Base-by-base conservation (phyloP, 139 green algal genomes). In the Choricystis sp. region DNA sequence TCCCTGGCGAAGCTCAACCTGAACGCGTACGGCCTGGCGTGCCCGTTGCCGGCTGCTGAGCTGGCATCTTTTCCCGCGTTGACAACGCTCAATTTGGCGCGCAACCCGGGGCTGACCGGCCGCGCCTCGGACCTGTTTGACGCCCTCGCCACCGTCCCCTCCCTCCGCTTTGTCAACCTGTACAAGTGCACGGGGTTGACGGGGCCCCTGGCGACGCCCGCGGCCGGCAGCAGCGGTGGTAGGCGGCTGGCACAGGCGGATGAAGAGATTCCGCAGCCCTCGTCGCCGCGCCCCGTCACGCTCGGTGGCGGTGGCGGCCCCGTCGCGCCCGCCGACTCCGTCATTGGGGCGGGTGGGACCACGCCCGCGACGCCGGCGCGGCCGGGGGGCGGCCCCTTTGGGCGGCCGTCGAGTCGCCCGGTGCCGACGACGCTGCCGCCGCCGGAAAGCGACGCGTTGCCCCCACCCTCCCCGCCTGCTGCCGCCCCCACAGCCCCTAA, bases 61-160 rank as follows among this genome's bases (percentile, higher is more conserved):
- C 26, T 66, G 31, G 23, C 61, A 3, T 19, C 22, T n/a, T 58
- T 66, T 21, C 22, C 40, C 2, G 25, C 23, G 31, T 31, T 66
- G 31, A 29, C 23, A 31, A 66, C 61, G 4, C 22, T 66, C 40
- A 66, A 59, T 14, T n/a, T 66, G 61, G 61, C 31, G 31, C 31
- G 31, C 61, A 66, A 66, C 61, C 61, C 61, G 23, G 56, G 56
- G 31, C 56, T 66, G 61, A 66, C 61, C 23, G 61, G 56, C 31
- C 31, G 61, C 28, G 29, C 29, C 19, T 4, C 29, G 28, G 60
- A 64, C 60, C 29, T 64, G 60, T 64, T 64, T 31, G 2, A 22
- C 19, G 2, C 60, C 1, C 60, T 64, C 29, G 60, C 60, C 1
- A 26, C 21, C 30, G 60, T 29, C 0, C 27, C 21, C 25, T 1